A percentile compares a stretch with the other conserved stretches of the same genome.
phyloP scores from a whole-genome alignment of 2,329 filamentous ascomycete species.

The Coniochaeta sp. region DNA sequence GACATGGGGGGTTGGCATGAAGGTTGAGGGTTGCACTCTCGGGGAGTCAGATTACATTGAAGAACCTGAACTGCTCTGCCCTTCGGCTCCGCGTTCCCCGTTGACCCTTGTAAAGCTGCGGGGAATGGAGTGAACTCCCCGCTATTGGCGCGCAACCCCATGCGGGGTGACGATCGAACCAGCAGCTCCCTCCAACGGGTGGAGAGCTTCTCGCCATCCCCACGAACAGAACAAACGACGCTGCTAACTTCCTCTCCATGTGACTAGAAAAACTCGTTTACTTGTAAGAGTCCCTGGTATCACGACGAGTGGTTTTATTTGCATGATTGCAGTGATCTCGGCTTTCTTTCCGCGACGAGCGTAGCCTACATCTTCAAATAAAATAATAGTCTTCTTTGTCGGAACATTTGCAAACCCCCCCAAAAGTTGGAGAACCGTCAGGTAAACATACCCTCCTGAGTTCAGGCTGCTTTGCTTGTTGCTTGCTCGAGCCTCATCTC shows the following conservation, averaged over 20 bases:
- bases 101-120: neutral
- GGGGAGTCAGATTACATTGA: neutral
- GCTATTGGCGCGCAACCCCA: neutral
- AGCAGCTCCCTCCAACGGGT: neutral
- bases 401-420: neutral
- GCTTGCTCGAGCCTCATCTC: neutral
- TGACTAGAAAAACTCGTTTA: conserved; percentile 6
- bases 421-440: neutral
- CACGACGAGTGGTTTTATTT: neutral
- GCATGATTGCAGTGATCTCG: neutral
- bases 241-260: conserved; percentile 19
- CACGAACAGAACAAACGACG: conserved; percentile 6
- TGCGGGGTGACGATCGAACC: neutral
- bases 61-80: neutral
- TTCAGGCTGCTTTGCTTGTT: neutral
- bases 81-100: conserved; percentile 11
- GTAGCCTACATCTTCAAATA: neutral
- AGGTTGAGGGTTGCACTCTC: neutral
- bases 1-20: neutral
- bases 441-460: neutral
- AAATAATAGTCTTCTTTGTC: neutral
- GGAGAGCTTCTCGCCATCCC: neutral
- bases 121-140: too few species aligned
- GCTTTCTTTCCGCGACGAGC: neutral
- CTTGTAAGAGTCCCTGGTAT: too few species aligned